Base-by-base conservation (phyloP, 2,329 filamentous ascomycete species). In the Colletotrichum sp. region DNA sequence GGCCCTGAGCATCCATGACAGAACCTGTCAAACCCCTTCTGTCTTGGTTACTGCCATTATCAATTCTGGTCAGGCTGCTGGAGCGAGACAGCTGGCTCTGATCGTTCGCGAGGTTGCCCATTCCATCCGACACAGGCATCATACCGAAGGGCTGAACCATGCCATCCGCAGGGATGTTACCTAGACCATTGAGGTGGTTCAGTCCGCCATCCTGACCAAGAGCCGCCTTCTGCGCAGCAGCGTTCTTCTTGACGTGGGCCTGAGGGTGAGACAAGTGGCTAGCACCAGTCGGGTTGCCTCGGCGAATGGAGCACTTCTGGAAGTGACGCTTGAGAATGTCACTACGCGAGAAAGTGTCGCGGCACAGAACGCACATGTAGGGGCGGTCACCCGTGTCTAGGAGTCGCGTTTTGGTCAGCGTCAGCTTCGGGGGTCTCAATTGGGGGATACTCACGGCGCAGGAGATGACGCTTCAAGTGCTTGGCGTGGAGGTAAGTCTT, bases 251-350 rank as follows among this genome's bases (percentile, higher is more conserved):
- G 82, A 97, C 90, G 86, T 98, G 95, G 78, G 95, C 94, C 85
- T 96, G 94, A 43, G 96, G 95, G 86, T 98, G 96, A 80, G 96
- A 98, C 85, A 99, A 87, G 87, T 99, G 97, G 82, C 95, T 98
- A 78, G 95, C 95, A 80, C 96, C 96, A 18, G 96, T 98, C 71
- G 97, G 96, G 86, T 99, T 99, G 74, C 97, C 97, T 83, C 97
- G 94, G 81, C 97, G 93, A 79, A 98, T 95, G 52, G 97, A 98
- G 88, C 97, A 99, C 89, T 99, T 99, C 86, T 98, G 96, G 87
- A 99, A 99, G 87, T 99, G 97, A 79, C 97, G 95, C 90, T 99
- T 99, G 82, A 99, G 88, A 79, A 99, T 99, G 84, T 99, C 97
- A 90, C 96, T 98, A 84, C 97, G 94, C 65, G 95, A 98, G 87